A percentile compares a stretch with the other conserved stretches of the same genome.
Evolutionary conservation across 139 green algal species (phyloP).

Genomic region (Picocystis salinarum): DNA sequence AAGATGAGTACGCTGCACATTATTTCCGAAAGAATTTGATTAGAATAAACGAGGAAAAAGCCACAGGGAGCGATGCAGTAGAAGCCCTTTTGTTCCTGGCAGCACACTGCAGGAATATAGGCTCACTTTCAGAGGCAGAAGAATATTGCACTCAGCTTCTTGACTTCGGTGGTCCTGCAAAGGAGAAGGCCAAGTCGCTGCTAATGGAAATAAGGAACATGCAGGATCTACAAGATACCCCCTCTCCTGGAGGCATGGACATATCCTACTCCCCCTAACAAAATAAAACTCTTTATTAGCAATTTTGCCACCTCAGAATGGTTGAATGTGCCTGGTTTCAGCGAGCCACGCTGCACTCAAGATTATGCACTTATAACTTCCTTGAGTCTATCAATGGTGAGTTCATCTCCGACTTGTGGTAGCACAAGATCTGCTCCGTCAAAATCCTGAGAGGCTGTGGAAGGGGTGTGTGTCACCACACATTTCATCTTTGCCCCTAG

Average conservation of each 20-base stretch:
- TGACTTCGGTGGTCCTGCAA: constrained; percentile 51
- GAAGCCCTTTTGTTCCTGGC: constrained; percentile 75
- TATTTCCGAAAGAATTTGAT: constrained; percentile 11
- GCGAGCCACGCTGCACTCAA: too few relatives aligned
- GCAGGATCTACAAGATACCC: too few relatives aligned
- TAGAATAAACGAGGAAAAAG: background rate
- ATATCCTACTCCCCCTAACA: too few relatives aligned
- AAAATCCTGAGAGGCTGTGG: constrained; percentile 7
- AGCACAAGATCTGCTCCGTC: too few relatives aligned
- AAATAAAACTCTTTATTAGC: too few relatives aligned
- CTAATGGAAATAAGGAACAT: constrained; percentile 48
- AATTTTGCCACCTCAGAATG: too few relatives aligned
- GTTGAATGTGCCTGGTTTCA: too few relatives aligned
- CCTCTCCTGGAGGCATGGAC: too few relatives aligned
- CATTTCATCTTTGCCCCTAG: constrained; percentile 19
- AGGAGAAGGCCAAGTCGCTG: constrained; percentile 64
- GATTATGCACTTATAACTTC: too few relatives aligned
- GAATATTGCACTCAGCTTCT: constrained; percentile 47
- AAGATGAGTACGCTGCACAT: constrained; percentile 13
- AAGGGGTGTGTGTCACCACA: constrained; percentile 13
- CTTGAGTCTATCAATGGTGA: too few relatives aligned
- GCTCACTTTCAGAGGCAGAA: constrained; percentile 34
- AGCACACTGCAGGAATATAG: constrained; percentile 13
- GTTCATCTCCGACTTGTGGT: too few relatives aligned
- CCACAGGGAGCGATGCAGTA: constrained; percentile 29